Base-by-base conservation (phyloP, 768 basidiomycete species). In the Phanerodontia chrysosporium region DNA sequence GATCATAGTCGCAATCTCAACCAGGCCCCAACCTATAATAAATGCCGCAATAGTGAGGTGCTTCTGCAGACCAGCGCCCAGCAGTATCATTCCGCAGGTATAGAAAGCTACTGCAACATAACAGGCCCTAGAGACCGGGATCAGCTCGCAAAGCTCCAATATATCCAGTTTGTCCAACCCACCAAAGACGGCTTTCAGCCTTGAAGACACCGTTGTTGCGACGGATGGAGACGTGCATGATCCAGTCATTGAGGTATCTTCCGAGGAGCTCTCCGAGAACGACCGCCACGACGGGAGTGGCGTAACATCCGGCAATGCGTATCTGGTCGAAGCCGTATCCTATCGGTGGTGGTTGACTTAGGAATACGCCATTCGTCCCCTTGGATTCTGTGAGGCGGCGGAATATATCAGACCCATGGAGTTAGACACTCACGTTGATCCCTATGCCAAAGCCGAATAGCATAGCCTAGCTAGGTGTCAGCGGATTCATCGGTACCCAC, bases 401-500 rank as follows among this genome's bases (percentile, higher is more conserved):
- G 28, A 7, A 52, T 8, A 13, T 5, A 42, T 42, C 39, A 46
- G 22, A 30, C 56, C 22, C 22, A 9, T 30, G 46, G 44, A 25
- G 27, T 8, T 28, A 18, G 29, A 8, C 9, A 27, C 74, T 42
- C 51, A 80, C 80, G 60, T 82, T 83, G 36, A 83, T 79, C 18
- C 84, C 83, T 51, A 84, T 83, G 13, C 76, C 71, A 65, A 85
- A 85, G 0, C 85, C 85, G 64, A 87, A 86, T 0, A 82, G 67
- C 45, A 80, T 65, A 5, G 78, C 81, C 79, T 80, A 49, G 12
- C 27, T n/a, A 30, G 5, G 29, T 13, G n/a, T 7, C 9, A 55
- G 45, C 30, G 13, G 30, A 45, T 29, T 8, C 9, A 22, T 6
- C 4, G 4, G 44, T 18, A 16, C 6, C 9, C 3, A 21, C 22